A percentile compares a stretch with the other conserved stretches of the same genome.
These are phyloP conservation scores for Blastobotrys indianensis DNA, from an alignment of 1,139 yeast genomes.

Conservation along the genomic window DNA sequence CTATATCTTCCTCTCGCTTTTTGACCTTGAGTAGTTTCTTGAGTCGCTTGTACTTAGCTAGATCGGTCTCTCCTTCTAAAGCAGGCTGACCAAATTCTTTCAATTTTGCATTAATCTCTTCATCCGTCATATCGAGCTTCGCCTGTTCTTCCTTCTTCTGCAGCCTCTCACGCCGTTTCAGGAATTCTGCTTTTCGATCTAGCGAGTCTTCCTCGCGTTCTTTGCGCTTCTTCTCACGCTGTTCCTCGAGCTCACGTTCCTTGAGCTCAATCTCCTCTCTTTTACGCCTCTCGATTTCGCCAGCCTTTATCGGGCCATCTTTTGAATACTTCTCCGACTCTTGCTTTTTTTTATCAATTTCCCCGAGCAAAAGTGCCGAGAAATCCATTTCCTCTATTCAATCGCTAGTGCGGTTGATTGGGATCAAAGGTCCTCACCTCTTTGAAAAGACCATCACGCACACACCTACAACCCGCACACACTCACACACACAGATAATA, in stretches of 20 bases:
- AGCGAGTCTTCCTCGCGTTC: constrained; percentile 14
- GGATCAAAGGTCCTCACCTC: background rate
- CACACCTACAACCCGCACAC: background rate
- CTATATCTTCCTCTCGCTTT: constrained; percentile 25
- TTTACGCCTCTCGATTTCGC: constrained; percentile 22
- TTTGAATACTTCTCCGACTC: constrained; percentile 11
- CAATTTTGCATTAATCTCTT: constrained; percentile 44
- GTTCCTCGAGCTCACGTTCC: constrained; percentile 25
- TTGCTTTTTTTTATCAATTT: constrained; percentile 32
- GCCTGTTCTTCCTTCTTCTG: constrained; percentile 16
- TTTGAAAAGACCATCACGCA: background rate
- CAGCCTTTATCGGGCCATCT: constrained; percentile 16
- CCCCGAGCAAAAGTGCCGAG: constrained; percentile 28
- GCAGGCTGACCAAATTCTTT: constrained; percentile 39
- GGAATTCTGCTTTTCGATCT: constrained; percentile 11
- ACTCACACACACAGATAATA: background rate
- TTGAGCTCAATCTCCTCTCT: constrained; percentile 21
- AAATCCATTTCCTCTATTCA: constrained; percentile 27
- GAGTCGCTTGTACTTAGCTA: constrained; percentile 22
- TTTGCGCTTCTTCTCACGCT: constrained; percentile 20
- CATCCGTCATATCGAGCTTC: constrained; percentile 35
- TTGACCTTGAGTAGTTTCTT: constrained; percentile 22
- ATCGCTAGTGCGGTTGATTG: background rate
- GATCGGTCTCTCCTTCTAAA: constrained; percentile 40
- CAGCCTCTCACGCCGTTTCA: constrained; percentile 9